Percentiles rank a stretch among this genome's conserved stretches.
phyloP scores from a whole-genome alignment of 257 asterid species.

The Solanum virginianum region DNA sequence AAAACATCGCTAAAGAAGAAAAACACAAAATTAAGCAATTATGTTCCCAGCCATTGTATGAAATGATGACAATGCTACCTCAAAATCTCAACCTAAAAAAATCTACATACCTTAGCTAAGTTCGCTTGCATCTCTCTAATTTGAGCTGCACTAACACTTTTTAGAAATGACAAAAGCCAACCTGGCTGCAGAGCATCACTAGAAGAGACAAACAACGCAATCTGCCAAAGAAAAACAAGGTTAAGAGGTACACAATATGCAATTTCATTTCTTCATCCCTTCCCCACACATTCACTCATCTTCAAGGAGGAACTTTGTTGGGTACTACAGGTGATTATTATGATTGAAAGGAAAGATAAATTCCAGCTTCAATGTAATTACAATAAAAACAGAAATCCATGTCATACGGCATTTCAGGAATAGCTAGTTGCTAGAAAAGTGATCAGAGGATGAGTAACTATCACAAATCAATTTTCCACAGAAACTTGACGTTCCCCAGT shows the following conservation, averaged over 20 bases:
- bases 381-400: neutral
- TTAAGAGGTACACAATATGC: constrained; percentile 6
- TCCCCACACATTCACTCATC: neutral
- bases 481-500: neutral
- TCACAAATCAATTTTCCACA: neutral
- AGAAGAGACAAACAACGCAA: constrained; percentile 74
- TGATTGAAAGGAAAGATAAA: neutral
- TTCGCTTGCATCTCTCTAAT: constrained; percentile 50
- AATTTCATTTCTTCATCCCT: neutral
- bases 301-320: neutral
- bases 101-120: constrained; percentile 67
- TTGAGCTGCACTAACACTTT: constrained; percentile 49
- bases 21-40: neutral
- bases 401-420: neutral
- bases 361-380: neutral
- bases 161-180: constrained; percentile 61
- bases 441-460: neutral
- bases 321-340: neutral
- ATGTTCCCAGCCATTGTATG: neutral
- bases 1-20: neutral
- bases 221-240: constrained; percentile 33
- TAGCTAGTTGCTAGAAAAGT: neutral
- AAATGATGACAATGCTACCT: neutral
- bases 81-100: neutral
- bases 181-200: constrained; percentile 72